Evolutionary conservation across 805 yeast species (phyloP).

Genomic region (Yarrowia alimentaria): DNA sequence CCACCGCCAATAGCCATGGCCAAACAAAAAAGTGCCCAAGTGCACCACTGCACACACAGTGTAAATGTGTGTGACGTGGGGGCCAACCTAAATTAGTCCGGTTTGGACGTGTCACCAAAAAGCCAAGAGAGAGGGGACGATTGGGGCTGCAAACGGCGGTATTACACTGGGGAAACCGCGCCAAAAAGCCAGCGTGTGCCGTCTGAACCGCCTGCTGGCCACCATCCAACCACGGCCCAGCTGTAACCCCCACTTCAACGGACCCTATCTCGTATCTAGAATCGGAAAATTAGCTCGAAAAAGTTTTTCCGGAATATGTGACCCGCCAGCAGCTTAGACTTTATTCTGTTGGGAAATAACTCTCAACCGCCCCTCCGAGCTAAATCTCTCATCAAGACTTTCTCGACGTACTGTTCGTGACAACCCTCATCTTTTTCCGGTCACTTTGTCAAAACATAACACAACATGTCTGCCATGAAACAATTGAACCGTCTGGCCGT

Average conservation of each 20-base stretch:
- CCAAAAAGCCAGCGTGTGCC: too few relatives aligned
- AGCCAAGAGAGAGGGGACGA: not conserved
- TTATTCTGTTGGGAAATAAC: conserved; percentile 28
- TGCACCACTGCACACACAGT: not conserved
- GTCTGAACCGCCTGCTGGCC: too few relatives aligned
- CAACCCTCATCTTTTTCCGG: conserved; percentile 18
- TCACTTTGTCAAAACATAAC: conserved; percentile 2
- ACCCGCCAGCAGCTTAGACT: conserved; percentile 27
- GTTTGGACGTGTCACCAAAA: conserved; percentile 5
- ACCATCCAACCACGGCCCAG: too few relatives aligned
- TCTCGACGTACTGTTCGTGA: conserved; percentile 21
- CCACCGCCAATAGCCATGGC: conserved; percentile 22
- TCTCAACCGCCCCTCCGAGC: conserved; percentile 28
- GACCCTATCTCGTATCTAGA: too few relatives aligned
- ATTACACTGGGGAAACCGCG: not conserved
- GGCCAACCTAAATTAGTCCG: conserved; percentile 27
- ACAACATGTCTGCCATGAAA: conserved; percentile 29
- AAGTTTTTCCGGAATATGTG: conserved; percentile 27
- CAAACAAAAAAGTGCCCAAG: not conserved
- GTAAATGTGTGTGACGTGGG: conserved; percentile 25
- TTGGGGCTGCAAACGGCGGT: too few relatives aligned
- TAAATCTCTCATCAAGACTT: conserved; percentile 27
- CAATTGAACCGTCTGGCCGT: conserved; percentile 30
- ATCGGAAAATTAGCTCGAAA: conserved; percentile 28
- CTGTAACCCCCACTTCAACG: too few relatives aligned